Conservation (phyloP, 352 stramenopile species). For the Phytophthora europaea region DNA sequence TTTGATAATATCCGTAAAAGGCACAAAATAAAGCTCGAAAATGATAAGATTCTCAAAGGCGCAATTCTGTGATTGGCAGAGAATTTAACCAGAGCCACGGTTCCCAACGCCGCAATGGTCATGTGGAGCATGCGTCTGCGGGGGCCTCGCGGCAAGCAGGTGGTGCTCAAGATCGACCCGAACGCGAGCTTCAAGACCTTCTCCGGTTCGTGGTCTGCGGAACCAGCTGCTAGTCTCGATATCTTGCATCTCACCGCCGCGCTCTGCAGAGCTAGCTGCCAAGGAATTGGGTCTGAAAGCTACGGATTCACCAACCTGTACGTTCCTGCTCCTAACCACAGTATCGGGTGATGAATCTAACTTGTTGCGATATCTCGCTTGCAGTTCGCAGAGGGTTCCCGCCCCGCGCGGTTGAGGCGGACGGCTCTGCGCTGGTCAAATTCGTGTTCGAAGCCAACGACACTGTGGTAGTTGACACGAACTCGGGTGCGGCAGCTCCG, state of each 20-base stretch:
- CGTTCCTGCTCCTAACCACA: conserved; percentile 15
- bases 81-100: neutral
- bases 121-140: conserved; percentile 81
- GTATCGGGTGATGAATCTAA: neutral
- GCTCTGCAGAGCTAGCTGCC: conserved; percentile 47
- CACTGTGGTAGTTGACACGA: conserved; percentile 66
- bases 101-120: neutral
- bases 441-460: conserved; percentile 71
- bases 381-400: conserved; percentile 80
- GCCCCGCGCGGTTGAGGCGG: conserved; percentile 52
- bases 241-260: neutral
- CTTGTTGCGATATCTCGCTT: conserved; percentile 3
- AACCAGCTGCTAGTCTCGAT: neutral
- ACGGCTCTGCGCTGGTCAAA: conserved; percentile 51
- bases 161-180: conserved; percentile 60
- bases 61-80: no score
- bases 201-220: conserved; percentile 47
- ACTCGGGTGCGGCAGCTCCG: conserved; percentile 7
- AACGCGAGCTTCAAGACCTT: conserved; percentile 53
- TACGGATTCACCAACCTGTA: conserved; percentile 62
- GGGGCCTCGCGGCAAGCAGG: conserved; percentile 63
- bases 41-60: no score
- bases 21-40: no score
- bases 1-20: no score
- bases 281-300: conserved; percentile 56